Percentiles rank a stretch among this genome's conserved stretches.
phyloP scores from a whole-genome alignment of 257 asterid species.

The Salvia splendens region DNA sequence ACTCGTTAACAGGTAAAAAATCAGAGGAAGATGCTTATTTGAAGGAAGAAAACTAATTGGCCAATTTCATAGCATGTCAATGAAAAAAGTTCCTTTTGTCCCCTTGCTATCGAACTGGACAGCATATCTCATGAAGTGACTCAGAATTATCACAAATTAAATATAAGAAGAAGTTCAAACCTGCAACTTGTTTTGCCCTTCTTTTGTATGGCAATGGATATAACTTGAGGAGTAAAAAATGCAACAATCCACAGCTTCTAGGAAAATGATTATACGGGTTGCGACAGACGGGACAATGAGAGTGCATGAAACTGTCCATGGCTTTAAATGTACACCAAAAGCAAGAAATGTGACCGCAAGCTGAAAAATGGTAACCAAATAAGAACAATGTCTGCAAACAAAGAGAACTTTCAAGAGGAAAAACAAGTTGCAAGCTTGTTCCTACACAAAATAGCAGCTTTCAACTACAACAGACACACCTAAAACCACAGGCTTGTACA shows the following conservation, averaged over 20 bases:
- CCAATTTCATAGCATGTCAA: neutral
- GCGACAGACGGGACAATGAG: constrained; percentile 67
- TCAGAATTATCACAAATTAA: neutral
- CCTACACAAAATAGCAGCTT: neutral
- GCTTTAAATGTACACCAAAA: constrained; percentile 65
- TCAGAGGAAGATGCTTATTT: neutral
- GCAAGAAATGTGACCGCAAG: constrained; percentile 75
- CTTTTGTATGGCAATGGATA: constrained; percentile 53
- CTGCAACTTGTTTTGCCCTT: constrained; percentile 59
- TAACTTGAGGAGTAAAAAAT: constrained; percentile 51
- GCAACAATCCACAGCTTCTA: constrained; percentile 52
- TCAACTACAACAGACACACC: constrained; percentile 37
- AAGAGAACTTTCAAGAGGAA: neutral
- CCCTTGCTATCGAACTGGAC: neutral
- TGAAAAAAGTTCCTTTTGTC: neutral
- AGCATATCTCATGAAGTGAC: constrained; percentile 11
- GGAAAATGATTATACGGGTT: constrained; percentile 58
- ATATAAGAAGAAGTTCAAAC: constrained; percentile 29
- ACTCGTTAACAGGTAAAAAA: neutral
- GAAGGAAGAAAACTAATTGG: neutral
- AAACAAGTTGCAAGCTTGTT: constrained; percentile 5
- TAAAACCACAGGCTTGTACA: constrained; percentile 72
- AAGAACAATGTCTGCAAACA: constrained; percentile 39
- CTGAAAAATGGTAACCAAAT: constrained; percentile 41
- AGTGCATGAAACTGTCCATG: constrained; percentile 42